Evolutionary conservation across 163 green algal genomes (phyloP).

Genomic region (Chlamydomonas reinhardtii): DNA sequence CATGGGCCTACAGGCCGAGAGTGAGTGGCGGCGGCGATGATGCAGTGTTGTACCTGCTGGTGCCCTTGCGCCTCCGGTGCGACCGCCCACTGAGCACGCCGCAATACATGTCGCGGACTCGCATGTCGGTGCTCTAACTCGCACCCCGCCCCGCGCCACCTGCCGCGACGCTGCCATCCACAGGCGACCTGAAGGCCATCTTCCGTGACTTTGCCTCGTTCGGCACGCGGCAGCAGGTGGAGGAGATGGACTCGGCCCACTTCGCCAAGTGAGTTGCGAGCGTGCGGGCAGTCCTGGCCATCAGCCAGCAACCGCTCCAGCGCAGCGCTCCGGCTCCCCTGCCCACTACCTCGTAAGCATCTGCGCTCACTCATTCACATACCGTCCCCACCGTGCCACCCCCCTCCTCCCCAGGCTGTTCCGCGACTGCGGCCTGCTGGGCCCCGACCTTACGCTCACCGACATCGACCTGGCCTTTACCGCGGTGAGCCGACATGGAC

Average conservation of each 20-base stretch:
- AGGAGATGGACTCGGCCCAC: conserved; percentile 70
- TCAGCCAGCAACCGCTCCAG: no score
- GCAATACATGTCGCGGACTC: no score
- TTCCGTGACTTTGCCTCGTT: conserved; percentile 70
- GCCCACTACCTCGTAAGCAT: no score
- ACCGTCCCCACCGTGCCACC: no score
- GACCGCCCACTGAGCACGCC: no score
- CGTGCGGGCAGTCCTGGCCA: no score
- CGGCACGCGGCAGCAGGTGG: conserved; percentile 54
- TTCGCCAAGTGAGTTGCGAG: conserved; percentile 62
- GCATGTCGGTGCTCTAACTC: no score
- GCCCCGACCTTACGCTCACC: conserved; percentile 48
- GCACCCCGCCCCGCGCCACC: no score
- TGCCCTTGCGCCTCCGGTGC: no score
- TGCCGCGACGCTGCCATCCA: conserved; percentile 31
- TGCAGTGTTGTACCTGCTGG: not conserved
- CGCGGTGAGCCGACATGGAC: conserved; percentile 3
- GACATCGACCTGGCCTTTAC: conserved; percentile 75
- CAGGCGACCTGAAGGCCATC: conserved; percentile 66
- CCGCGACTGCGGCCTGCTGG: conserved; percentile 67
- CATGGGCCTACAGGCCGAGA: conserved; percentile 58
- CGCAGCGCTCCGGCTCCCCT: no score
- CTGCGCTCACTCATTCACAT: no score
- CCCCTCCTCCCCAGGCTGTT: conserved; percentile 30
- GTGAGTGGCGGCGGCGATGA: no score